phyloP scores from a whole-genome alignment of 2,329 filamentous ascomycete genomes.

The Alternaria triticina region DNA sequence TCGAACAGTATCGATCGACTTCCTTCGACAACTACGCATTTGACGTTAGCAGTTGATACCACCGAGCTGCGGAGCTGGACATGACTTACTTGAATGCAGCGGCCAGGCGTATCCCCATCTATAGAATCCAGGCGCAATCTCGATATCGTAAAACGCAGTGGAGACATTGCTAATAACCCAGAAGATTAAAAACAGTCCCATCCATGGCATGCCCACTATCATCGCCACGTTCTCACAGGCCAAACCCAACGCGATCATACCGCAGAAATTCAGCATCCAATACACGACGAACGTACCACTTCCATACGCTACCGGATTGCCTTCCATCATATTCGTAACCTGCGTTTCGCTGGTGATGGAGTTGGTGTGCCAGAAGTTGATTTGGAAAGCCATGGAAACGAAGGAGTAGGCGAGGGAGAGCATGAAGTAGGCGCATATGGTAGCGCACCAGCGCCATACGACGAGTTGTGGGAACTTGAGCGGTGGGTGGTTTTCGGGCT shows the following conservation, averaged over 20 bases:
- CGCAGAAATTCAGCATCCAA: slow-evolving; percentile 68
- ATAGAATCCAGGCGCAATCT: slow-evolving; percentile 65
- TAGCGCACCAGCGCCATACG: slow-evolving; percentile 64
- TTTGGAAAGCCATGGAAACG: slow-evolving; percentile 67
- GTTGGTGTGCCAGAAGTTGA: slow-evolving; percentile 60
- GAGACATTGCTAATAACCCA: slow-evolving; percentile 71
- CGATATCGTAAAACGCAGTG: slow-evolving; percentile 65
- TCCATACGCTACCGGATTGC: slow-evolving; percentile 62
- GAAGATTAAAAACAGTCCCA: slow-evolving; percentile 68
- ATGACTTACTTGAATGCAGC: slow-evolving; percentile 60
- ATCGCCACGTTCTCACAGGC: slow-evolving; percentile 71
- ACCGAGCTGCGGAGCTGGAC: rapidly evolving
- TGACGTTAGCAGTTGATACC: not conserved
- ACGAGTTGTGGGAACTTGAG: slow-evolving; percentile 65
- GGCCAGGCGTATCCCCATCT: slow-evolving; percentile 69
- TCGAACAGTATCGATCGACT: slow-evolving; percentile 67
- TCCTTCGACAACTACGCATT: slow-evolving; percentile 60
- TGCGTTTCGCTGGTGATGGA: slow-evolving; percentile 53
- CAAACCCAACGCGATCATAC: slow-evolving; percentile 68
- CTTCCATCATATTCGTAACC: slow-evolving; percentile 42
- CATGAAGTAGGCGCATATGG: slow-evolving; percentile 64
- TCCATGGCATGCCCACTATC: slow-evolving; percentile 67
- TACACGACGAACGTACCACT: slow-evolving; percentile 66
- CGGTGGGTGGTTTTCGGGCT: slow-evolving; percentile 61
- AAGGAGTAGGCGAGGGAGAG: slow-evolving; percentile 68